phyloP scores from a whole-genome alignment of 2,329 filamentous ascomycete genomes.

The Rutstroemia sydowiana region DNA sequence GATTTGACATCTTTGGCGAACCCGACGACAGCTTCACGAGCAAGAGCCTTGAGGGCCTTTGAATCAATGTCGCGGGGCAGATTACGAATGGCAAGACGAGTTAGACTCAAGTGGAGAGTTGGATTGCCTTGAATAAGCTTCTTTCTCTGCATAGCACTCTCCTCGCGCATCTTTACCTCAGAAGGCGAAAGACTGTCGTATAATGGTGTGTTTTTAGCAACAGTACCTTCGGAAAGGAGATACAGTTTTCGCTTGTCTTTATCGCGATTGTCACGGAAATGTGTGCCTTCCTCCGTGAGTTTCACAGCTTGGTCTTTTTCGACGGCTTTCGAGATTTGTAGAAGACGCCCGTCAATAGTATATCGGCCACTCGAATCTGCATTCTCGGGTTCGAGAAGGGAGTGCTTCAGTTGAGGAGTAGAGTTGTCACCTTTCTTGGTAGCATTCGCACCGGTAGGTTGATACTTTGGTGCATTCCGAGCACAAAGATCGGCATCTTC shows the following conservation, averaged over 20 bases:
- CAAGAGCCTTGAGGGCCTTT: slow-evolving; percentile 85
- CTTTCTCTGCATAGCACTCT: slow-evolving; percentile 80
- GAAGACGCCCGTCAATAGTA: slow-evolving; percentile 80
- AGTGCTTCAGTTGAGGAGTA: slow-evolving; percentile 56
- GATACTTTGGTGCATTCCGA: slow-evolving; percentile 59
- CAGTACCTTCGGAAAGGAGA: slow-evolving; percentile 78
- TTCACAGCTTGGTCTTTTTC: slow-evolving; percentile 71
- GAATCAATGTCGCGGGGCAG: slow-evolving; percentile 75
- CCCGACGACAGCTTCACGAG: slow-evolving; percentile 84
- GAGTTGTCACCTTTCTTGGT: slow-evolving; percentile 23
- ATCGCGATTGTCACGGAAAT: slow-evolving; percentile 57
- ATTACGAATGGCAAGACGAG: slow-evolving; percentile 85
- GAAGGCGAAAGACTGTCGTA: slow-evolving; percentile 69
- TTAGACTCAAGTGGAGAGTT: slow-evolving; percentile 78
- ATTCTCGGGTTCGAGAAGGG: slow-evolving; percentile 79
- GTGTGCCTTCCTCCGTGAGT: slow-evolving; percentile 62
- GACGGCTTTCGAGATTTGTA: slow-evolving; percentile 80
- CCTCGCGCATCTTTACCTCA: slow-evolving; percentile 82
- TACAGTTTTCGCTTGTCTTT: slow-evolving; percentile 88
- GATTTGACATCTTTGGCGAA: slow-evolving; percentile 86
- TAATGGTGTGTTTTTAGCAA: slow-evolving; percentile 68
- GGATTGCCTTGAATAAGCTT: slow-evolving; percentile 88
- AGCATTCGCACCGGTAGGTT: slow-evolving; percentile 34
- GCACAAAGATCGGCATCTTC: slow-evolving; percentile 73
- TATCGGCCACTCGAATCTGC: slow-evolving; percentile 77